Base-by-base conservation (phyloP, 495 filamentous ascomycete genomes). In the Cercophora newfieldiana region DNA sequence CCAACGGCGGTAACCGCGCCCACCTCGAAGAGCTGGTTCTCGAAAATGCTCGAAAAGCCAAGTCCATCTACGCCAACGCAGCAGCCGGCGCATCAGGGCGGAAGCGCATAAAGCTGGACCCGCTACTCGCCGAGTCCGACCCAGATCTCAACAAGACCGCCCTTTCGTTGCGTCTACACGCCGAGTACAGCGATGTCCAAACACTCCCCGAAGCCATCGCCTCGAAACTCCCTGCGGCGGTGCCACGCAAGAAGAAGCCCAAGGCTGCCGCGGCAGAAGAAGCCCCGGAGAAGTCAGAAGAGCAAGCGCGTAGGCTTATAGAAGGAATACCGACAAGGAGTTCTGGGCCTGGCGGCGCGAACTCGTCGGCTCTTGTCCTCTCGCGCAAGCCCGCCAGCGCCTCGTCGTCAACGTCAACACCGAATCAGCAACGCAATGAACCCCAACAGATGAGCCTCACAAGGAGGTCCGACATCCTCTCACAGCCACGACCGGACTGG, bases 401-500 rank as follows among this genome's bases (percentile, higher is more conserved):
- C 29, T 61, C 63, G 18, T 62, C 61, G 3, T 44, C 54, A n/a
- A n/a, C n/a, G 19, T 30, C 64, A 12, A 62, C 67, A 3, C 61
- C 53, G 0, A 71, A 62, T 29, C 51, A 48, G 30, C 66, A 72
- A 26, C 69, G 69, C 26, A 71, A 70, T 68, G 71, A 75, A 59
- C 67, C 69, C 14, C 67, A 72, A 60, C 49, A 72, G 19, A 64
- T 67, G 75, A 90, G 86, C 69, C 79, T 94, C 66, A 83, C 90
- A 55, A 82, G 88, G 61, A 84, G 87, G 61, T 86, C 91, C 44
- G 89, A 87, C 31, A 83, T 86, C 31, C 82, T 90, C 19, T 83
- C 88, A 69, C 93, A 94, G 72, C 79, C 89, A 65, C 89, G 86
- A 69, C 96, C 96, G 12, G 88, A 95, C 49, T 99, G 96, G 96